These are phyloP conservation scores for Termitomyces sp. DNA, from an alignment of 768 basidiomycete genomes.

Conservation along the genomic window DNA sequence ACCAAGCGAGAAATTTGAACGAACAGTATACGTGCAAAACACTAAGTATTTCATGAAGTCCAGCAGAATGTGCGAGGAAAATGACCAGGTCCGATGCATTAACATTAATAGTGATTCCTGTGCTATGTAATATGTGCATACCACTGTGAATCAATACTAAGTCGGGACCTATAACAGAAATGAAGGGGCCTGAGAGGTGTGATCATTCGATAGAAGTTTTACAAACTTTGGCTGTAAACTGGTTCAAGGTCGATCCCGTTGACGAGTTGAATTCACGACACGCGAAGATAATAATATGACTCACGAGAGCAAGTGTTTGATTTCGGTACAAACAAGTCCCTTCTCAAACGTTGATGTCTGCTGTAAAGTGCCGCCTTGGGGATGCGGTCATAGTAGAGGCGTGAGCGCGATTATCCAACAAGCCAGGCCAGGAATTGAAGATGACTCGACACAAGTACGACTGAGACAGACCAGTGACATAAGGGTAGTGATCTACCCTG, in stretches of 20 bases:
- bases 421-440: neutral
- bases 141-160: neutral
- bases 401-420: neutral
- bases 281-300: slow-evolving; percentile 9
- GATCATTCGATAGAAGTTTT: neutral
- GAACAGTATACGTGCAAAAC: too few relatives aligned
- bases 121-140: neutral
- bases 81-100: too few relatives aligned
- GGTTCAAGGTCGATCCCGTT: slow-evolving; percentile 1
- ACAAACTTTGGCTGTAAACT: slow-evolving; percentile 9
- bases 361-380: neutral
- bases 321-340: neutral
- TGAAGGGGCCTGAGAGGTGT: neutral
- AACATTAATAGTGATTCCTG: too few relatives aligned
- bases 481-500: too few relatives aligned
- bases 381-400: neutral
- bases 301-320: neutral
- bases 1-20: too few relatives aligned
- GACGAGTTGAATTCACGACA: slow-evolving; percentile 2
- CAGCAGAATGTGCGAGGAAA: too few relatives aligned
- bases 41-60: too few relatives aligned
- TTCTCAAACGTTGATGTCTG: neutral
- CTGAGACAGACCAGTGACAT: too few relatives aligned
- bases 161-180: slow-evolving; percentile 1
- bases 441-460: too few relatives aligned